Conservation (phyloP, 2,329 filamentous ascomycete genomes). For the Paecilomyces dactylethromorphus region DNA sequence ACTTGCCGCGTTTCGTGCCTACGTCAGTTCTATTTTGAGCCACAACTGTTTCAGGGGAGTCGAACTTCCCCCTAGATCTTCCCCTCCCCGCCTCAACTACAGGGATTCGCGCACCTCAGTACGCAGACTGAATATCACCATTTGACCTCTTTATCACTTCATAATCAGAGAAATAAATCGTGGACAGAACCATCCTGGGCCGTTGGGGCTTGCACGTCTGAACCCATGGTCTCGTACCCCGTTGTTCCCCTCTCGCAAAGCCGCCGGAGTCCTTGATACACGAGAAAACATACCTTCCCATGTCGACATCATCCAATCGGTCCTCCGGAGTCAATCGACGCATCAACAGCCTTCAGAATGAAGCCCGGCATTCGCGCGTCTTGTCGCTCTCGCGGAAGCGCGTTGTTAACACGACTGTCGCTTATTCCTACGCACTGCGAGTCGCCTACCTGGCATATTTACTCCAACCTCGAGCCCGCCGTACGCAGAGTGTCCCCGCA, state of each 20-base stretch:
- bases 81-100: not conserved
- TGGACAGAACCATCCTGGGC: not conserved
- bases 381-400: constrained; percentile 37
- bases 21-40: constrained; percentile 14
- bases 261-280: constrained; percentile 17
- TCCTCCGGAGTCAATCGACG: constrained; percentile 41
- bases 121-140: not conserved
- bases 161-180: not conserved
- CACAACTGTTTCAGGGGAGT: constrained; percentile 15
- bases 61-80: constrained; percentile 11
- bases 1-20: constrained; percentile 8
- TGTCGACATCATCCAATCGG: constrained; percentile 43
- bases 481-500: constrained; percentile 73
- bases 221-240: constrained; percentile 29
- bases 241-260: constrained; percentile 15
- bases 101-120: not conserved
- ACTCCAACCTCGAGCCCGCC: constrained; percentile 80
- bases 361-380: constrained; percentile 34
- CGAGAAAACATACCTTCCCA: constrained; percentile 17
- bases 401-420: constrained; percentile 59
- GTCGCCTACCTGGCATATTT: constrained; percentile 89
- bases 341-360: constrained; percentile 41
- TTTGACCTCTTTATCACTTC: not conserved
- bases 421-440: constrained; percentile 84
- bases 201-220: constrained; percentile 1